These are phyloP conservation scores for Hygrophoropsis aurantiaca DNA, from an alignment of 768 basidiomycete species.

Conservation along the genomic window DNA sequence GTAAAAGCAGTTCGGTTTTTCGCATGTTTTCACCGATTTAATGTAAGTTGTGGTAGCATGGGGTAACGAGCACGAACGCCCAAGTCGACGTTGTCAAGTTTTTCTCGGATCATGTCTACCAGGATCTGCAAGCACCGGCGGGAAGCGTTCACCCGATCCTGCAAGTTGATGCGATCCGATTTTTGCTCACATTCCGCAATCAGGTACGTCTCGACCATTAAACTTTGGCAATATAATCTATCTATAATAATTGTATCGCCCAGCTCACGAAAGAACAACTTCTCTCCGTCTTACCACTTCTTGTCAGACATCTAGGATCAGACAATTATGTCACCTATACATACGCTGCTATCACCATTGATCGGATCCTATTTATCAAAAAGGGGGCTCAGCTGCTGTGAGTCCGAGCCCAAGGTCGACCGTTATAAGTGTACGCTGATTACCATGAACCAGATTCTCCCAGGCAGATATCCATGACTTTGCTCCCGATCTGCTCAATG, in stretches of 20 bases:
- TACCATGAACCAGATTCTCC: conserved; percentile 60
- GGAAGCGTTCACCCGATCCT: conserved; percentile 83
- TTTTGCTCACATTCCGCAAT: conserved; percentile 92
- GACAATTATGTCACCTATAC: conserved; percentile 91
- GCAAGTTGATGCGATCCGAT: conserved; percentile 95
- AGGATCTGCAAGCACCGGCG: conserved; percentile 73
- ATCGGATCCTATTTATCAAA: conserved; percentile 90
- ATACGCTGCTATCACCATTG: conserved; percentile 98
- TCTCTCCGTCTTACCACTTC: conserved; percentile 83
- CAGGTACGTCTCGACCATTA: conserved; percentile 53
- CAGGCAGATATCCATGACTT: conserved; percentile 85
- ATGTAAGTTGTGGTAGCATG: conserved; percentile 52
- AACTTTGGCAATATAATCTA: not conserved
- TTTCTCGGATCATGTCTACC: conserved; percentile 88
- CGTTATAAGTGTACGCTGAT: not conserved
- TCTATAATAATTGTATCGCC: not conserved
- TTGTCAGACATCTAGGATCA: conserved; percentile 79
- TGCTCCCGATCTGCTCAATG: conserved; percentile 69
- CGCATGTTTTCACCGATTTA: not conserved
- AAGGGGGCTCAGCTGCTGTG: conserved; percentile 73
- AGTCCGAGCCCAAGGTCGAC: conserved; percentile 26
- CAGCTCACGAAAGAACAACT: conserved; percentile 94
- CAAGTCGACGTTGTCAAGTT: conserved; percentile 94
- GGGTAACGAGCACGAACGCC: conserved; percentile 90
- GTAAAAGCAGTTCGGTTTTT: too few species aligned